Evolutionary conservation across 345 rosid species (phyloP).

Genomic region (Corchorus olitorius): DNA sequence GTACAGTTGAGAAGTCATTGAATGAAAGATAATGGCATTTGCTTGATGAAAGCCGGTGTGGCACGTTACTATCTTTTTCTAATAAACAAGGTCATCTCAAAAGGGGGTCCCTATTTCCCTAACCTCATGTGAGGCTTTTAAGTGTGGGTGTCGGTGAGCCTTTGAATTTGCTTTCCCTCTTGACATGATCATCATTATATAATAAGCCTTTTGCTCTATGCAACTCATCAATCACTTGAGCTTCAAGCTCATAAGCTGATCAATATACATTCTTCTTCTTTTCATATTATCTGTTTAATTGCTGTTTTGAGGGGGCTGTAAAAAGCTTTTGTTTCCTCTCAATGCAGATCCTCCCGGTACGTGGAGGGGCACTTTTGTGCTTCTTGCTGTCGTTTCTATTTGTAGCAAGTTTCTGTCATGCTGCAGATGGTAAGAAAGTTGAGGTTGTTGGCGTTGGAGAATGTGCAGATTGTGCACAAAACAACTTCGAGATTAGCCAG

Average conservation of each 20-base stretch:
- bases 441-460: conserved; percentile 72
- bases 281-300: background rate
- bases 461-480: conserved; percentile 56
- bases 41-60: conserved; percentile 12
- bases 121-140: conserved; percentile 41
- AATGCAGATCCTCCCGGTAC: conserved; percentile 52
- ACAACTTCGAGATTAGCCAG: conserved; percentile 40
- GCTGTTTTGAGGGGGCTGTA: background rate
- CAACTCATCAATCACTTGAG: conserved; percentile 7
- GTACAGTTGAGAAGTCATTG: conserved; percentile 43
- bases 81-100: conserved; percentile 10
- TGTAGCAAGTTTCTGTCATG: conserved; percentile 41
- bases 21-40: conserved; percentile 26
- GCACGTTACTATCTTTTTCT: conserved; percentile 30
- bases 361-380: conserved; percentile 47
- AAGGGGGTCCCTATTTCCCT: conserved; percentile 29
- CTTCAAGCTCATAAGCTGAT: background rate
- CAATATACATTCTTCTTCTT: background rate
- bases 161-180: background rate
- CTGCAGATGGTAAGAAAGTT: conserved; percentile 26
- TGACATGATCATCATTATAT: background rate
- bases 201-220: background rate
- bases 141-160: conserved; percentile 32
- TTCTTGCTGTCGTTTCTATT: conserved; percentile 39
- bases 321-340: conserved; percentile 27